Percentiles rank a stretch among this genome's conserved stretches.
Conservation (phyloP, 257 asterid species). For the Solanum chmielewskii region DNA sequence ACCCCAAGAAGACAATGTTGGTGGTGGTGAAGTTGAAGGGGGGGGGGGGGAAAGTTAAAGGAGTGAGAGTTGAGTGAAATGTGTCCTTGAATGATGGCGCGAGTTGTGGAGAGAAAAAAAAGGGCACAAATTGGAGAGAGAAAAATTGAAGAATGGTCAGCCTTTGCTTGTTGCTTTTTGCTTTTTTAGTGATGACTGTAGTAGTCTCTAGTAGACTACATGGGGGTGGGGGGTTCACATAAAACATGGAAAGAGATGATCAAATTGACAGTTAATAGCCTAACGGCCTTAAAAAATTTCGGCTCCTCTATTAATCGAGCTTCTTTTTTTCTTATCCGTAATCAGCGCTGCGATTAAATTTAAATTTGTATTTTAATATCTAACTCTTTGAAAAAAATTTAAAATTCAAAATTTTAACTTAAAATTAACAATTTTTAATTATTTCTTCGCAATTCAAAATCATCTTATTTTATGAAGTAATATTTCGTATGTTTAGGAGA, state of each 20-base stretch:
- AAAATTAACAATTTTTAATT: too few relatives aligned
- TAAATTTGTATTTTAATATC: too few relatives aligned
- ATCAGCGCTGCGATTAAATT: too few relatives aligned
- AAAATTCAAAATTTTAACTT: too few relatives aligned
- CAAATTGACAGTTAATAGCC: neutral
- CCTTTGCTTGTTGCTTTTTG: neutral
- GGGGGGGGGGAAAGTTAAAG: neutral
- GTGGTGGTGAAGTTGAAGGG: neutral
- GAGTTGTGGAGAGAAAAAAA: conserved; percentile 18
- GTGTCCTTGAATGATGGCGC: conserved; percentile 31
- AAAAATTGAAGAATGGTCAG: neutral
- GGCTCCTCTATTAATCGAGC: neutral
- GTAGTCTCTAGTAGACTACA: neutral
- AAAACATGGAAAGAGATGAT: neutral
- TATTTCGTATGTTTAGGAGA: neutral
- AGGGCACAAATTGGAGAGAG: conserved; percentile 2
- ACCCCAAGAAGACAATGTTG: conserved; percentile 7
- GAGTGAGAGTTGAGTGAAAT: neutral
- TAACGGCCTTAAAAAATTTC: neutral
- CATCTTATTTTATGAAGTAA: too few relatives aligned
- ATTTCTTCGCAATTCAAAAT: too few relatives aligned
- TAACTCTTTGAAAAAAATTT: too few relatives aligned
- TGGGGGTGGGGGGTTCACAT: neutral
- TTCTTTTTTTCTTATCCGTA: too few relatives aligned
- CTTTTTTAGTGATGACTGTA: neutral